Conservation (phyloP, 2,329 filamentous ascomycete species). For the Cucurbitaria berberidis region DNA sequence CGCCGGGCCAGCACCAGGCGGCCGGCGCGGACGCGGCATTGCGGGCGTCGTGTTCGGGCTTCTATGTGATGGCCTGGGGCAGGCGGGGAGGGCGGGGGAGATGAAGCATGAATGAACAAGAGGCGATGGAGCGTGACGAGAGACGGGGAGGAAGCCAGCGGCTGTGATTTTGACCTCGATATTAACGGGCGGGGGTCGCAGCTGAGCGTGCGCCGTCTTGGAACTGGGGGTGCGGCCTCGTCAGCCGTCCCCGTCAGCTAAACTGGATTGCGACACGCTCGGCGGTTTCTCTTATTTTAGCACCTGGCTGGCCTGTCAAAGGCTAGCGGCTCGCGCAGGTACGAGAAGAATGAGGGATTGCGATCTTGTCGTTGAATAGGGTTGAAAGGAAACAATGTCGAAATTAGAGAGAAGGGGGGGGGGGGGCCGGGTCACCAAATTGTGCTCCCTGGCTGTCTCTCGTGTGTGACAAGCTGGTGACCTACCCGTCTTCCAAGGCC, state of each 20-base stretch:
- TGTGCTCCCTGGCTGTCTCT: background rate
- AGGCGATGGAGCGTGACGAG: slow-evolving; percentile 19
- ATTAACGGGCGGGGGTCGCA: slow-evolving; percentile 29
- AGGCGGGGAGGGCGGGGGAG: slow-evolving; percentile 36
- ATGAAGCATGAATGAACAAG: slow-evolving; percentile 46
- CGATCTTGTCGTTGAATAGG: too few species aligned
- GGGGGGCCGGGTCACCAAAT: background rate
- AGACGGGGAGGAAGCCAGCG: slow-evolving; percentile 14
- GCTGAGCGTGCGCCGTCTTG: slow-evolving; percentile 27
- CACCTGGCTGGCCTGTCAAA: slow-evolving; percentile 9
- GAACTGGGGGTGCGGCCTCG: slow-evolving; percentile 21
- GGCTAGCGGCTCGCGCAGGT: background rate
- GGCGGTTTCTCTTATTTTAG: slow-evolving; percentile 26
- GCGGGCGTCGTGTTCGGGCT: slow-evolving; percentile 24
- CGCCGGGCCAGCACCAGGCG: slow-evolving; percentile 48
- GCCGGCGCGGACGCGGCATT: slow-evolving; percentile 50
- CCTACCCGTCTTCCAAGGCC: too few species aligned
- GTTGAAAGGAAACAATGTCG: too few species aligned
- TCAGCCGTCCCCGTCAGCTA: slow-evolving; percentile 15
- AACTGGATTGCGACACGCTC: slow-evolving; percentile 18
- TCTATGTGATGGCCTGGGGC: slow-evolving; percentile 35
- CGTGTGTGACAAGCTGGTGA: too few species aligned
- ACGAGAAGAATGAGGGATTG: background rate
- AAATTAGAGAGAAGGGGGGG: too few species aligned
- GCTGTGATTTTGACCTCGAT: slow-evolving; percentile 24